These are phyloP conservation scores for Emmonsiellopsis sp. DNA, from an alignment of 2,329 filamentous ascomycete species.

Conservation along the genomic window DNA sequence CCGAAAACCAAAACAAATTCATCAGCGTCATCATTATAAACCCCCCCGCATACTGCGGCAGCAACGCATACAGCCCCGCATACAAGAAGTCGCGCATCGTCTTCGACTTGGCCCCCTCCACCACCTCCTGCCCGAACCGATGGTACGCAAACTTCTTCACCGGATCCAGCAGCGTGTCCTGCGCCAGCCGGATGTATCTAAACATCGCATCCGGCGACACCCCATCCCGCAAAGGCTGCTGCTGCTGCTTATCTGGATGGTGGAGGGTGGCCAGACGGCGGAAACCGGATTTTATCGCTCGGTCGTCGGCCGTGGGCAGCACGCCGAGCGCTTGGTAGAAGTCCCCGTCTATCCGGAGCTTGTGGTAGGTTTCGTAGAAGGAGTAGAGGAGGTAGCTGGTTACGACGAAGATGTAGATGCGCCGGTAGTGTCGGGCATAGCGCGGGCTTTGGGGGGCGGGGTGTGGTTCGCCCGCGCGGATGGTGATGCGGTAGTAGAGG, in stretches of 20 bases:
- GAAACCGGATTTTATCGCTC: slow-evolving; percentile 74
- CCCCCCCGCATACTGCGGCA: slow-evolving; percentile 31
- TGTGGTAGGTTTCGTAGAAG: slow-evolving; percentile 82
- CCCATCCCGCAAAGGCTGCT: slow-evolving; percentile 22
- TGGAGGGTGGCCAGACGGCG: slow-evolving; percentile 58
- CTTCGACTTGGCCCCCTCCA: slow-evolving; percentile 45
- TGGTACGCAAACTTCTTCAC: slow-evolving; percentile 80
- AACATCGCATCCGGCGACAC: slow-evolving; percentile 48
- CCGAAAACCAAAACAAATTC: slow-evolving; percentile 32
- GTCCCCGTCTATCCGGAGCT: slow-evolving; percentile 59
- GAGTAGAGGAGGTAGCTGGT: slow-evolving; percentile 80
- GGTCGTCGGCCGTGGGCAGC: slow-evolving; percentile 57
- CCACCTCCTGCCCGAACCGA: slow-evolving; percentile 67
- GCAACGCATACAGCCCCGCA: slow-evolving; percentile 46
- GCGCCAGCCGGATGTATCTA: slow-evolving; percentile 70
- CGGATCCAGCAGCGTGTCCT: slow-evolving; percentile 71
- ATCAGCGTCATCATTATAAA: slow-evolving; percentile 26
- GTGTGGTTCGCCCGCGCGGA: slow-evolving; percentile 82
- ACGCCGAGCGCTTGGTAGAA: slow-evolving; percentile 74
- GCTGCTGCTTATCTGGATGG: slow-evolving; percentile 74
- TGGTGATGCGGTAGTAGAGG: slow-evolving; percentile 77
- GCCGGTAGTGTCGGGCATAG: slow-evolving; percentile 63
- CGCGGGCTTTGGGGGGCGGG: slow-evolving; percentile 55
- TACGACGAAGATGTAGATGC: slow-evolving; percentile 76
- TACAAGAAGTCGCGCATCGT: slow-evolving; percentile 65